Base-by-base conservation (phyloP, 768 basidiomycete genomes). In the Flagelloscypha sp. region DNA sequence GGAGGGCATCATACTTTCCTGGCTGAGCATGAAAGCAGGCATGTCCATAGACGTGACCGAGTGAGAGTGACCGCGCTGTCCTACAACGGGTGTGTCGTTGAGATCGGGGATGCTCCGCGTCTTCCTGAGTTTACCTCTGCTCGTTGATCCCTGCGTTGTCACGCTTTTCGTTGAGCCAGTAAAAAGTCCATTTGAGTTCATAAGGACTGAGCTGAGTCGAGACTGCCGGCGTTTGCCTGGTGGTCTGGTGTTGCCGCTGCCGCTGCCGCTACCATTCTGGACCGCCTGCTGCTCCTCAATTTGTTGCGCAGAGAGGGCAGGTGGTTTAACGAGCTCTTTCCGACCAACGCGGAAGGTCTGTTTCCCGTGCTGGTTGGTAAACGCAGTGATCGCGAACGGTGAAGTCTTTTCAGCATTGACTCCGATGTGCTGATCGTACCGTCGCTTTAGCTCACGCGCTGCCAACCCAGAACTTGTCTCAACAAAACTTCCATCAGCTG, bases 341-440 rank as follows among this genome's bases (percentile, higher is more conserved):
- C 41, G 86, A 84, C 83, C 77, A 29, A 90, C 70, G 32, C 86
- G 79, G 58, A 66, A 87, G 67, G 83, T 74, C 52, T 71, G 67
- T 48, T 76, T 77, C 35, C 86, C 86, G 56, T 84, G 76, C 51
- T 86, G 83, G 51, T 84, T 87, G 31, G 82, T 70, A 48, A 84
- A 78, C 6, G 79, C 78, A n/a, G 84, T 87, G 47, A 86, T 84
- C 24, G 76, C 76, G 51, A 79, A 89, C 2, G 86, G 85, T 9
- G 84, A 87, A 20, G 80, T 74, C 8, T 77, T 65, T 41, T 74
- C 65, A 48, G 70, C 68, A 11, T 74, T 70, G 20, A 88, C 81
- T 9, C 84, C 79, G 23, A 76, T 55, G 27, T 69, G 59, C 33
- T 76, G 72, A 53, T 90, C 87, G 49, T 81, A 84, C 19, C 72